Conservation (phyloP, 2,329 filamentous ascomycete genomes). For the Alternaria longipes region DNA sequence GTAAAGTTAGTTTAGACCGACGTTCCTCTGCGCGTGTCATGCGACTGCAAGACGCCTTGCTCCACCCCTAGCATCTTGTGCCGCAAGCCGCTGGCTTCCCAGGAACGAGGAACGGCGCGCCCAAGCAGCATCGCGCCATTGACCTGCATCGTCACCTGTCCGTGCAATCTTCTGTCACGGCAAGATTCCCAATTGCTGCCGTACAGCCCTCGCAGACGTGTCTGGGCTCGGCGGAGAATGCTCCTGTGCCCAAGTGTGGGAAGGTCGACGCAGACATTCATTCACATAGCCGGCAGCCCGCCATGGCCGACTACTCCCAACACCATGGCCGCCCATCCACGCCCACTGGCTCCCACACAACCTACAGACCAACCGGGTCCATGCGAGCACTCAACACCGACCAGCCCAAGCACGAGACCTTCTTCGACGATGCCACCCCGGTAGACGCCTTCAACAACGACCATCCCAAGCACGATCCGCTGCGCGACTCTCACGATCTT, state of each 20-base stretch:
- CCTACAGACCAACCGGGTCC: constrained; percentile 30
- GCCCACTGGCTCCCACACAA: constrained; percentile 39
- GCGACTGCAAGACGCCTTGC: constrained; percentile 26
- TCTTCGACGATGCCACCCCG: constrained; percentile 50
- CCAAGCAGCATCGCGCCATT: constrained; percentile 17
- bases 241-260: constrained; percentile 31
- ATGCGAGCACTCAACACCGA: constrained; percentile 46
- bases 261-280: constrained; percentile 29
- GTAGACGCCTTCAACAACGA: constrained; percentile 36
- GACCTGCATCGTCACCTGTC: constrained; percentile 17
- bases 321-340: constrained; percentile 40
- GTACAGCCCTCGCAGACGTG: constrained; percentile 19
- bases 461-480: constrained; percentile 27
- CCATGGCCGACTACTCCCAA: constrained; percentile 38
- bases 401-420: constrained; percentile 41
- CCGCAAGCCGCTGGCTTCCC: constrained; percentile 6
- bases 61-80: constrained; percentile 13
- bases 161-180: constrained; percentile 22
- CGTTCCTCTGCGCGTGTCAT: constrained; percentile 33
- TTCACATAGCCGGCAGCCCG: constrained; percentile 14
- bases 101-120: constrained; percentile 11
- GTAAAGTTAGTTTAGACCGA: constrained; percentile 26
- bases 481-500: constrained; percentile 80
- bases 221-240: constrained; percentile 39
- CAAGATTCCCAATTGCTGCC: constrained; percentile 18